Conservation (phyloP, 225 moss, liverwort and hornwort species). For the Neckera pumila region DNA sequence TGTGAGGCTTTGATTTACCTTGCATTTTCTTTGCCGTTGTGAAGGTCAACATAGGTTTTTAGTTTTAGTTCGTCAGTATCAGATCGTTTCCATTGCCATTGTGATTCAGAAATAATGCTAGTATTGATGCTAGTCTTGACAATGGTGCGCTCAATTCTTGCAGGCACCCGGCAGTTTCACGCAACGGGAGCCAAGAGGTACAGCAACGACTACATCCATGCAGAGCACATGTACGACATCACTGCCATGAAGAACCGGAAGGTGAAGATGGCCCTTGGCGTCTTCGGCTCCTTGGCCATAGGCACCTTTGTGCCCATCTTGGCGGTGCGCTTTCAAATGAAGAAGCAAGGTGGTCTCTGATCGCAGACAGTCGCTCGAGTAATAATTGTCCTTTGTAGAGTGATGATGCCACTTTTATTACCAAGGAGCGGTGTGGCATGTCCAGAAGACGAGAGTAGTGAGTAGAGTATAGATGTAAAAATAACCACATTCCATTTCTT, state of each 20-base stretch:
- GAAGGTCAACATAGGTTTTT: background rate
- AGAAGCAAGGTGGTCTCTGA: conserved; percentile 40
- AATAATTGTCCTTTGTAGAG: background rate
- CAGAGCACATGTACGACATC: conserved; percentile 86
- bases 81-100: background rate
- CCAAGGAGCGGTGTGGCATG: background rate
- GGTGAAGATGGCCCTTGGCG: conserved; percentile 42
- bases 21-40: background rate
- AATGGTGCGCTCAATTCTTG: background rate
- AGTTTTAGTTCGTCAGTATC: background rate
- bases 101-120: background rate
- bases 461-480: background rate
- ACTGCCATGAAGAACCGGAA: conserved; percentile 51
- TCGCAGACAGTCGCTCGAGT: background rate
- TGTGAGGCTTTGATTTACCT: background rate
- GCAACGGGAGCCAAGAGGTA: conserved; percentile 57
- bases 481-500: background rate
- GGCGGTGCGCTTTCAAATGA: conserved; percentile 48
- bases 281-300: conserved; percentile 56
- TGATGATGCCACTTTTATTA: background rate
- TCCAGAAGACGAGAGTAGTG: background rate
- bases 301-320: conserved; percentile 59
- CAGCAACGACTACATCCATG: conserved; percentile 75
- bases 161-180: conserved; percentile 43
- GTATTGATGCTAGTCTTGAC: background rate